Conservation (phyloP, 2,329 filamentous ascomycete species). For the Talaromyces sp. region DNA sequence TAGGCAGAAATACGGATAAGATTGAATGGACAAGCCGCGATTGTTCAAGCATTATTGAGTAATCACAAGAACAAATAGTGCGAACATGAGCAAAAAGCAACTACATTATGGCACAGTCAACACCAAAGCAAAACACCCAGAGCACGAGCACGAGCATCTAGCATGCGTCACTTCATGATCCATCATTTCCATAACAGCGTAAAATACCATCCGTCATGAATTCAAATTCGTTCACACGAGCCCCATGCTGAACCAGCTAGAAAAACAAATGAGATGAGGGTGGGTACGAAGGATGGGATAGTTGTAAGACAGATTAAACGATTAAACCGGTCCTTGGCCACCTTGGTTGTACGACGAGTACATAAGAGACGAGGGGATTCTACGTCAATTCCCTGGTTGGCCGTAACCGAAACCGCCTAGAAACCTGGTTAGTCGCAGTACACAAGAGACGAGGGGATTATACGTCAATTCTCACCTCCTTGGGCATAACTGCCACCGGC, state of each 20-base stretch:
- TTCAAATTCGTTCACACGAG: background rate
- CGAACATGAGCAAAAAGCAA: background rate
- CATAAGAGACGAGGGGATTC: background rate
- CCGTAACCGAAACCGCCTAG: conserved; percentile 10
- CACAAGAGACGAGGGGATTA: background rate
- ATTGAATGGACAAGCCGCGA: background rate
- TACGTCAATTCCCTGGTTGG: conserved; percentile 7
- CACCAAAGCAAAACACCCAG: background rate
- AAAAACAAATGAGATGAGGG: background rate
- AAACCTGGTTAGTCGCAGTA: conserved; percentile 3
- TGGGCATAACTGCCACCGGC: conserved; percentile 23
- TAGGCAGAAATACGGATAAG: background rate
- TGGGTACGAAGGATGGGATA: background rate
- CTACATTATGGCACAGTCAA: background rate
- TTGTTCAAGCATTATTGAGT: background rate
- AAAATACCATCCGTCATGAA: background rate
- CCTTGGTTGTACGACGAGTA: conserved; percentile 5
- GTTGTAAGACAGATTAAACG: background rate
- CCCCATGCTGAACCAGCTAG: background rate
- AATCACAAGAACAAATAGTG: background rate
- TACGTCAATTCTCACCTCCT: conserved; percentile 10
- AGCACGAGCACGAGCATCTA: conserved; percentile 2
- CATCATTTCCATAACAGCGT: conserved; percentile 1
- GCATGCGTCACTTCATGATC: conserved; percentile 3
- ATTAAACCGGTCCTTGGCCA: conserved; percentile 8